Percentiles rank a stretch among this genome's conserved stretches.
Evolutionary conservation across 1,284 basidiomycete genomes (phyloP).

Genomic region (Ustilago trichophora): DNA sequence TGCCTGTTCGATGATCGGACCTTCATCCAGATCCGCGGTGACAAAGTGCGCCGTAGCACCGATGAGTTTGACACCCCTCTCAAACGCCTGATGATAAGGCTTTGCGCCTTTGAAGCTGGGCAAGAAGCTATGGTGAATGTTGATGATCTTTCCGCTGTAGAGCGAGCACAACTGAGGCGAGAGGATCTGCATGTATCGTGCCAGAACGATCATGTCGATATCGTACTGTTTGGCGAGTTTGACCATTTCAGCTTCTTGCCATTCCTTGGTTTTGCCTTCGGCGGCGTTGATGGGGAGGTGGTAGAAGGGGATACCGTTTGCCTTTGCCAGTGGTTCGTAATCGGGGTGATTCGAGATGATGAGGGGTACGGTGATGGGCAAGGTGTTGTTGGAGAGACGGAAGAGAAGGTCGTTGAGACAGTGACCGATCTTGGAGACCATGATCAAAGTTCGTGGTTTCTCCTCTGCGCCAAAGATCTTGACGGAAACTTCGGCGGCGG

Average conservation of each 20-base stretch:
- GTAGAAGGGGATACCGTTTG: slow-evolving; percentile 64
- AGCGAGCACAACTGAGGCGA: slow-evolving; percentile 52
- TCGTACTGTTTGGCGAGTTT: slow-evolving; percentile 58
- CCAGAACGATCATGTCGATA: slow-evolving; percentile 63
- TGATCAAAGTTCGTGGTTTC: slow-evolving; percentile 59
- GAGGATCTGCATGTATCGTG: slow-evolving; percentile 65
- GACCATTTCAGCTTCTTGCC: slow-evolving; percentile 62
- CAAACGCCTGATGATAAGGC: slow-evolving; percentile 65
- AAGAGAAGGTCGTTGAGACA: slow-evolving; percentile 65
- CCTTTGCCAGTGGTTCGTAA: slow-evolving; percentile 54
- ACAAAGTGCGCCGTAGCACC: slow-evolving; percentile 65
- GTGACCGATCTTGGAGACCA: slow-evolving; percentile 65
- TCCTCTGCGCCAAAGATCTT: slow-evolving; percentile 58
- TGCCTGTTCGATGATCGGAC: slow-evolving; percentile 65
- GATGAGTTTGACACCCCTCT: slow-evolving; percentile 62
- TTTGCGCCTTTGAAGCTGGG: slow-evolving; percentile 64
- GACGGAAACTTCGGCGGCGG: slow-evolving; percentile 40
- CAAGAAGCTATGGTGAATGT: slow-evolving; percentile 65
- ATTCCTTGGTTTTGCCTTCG: slow-evolving; percentile 61
- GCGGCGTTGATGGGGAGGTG: slow-evolving; percentile 61
- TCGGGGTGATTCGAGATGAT: slow-evolving; percentile 65
- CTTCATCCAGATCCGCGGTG: slow-evolving; percentile 62
- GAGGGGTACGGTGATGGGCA: slow-evolving; percentile 57
- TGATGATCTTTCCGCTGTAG: slow-evolving; percentile 60
- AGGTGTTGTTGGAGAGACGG: slow-evolving; percentile 49